Percentiles rank a stretch among this genome's conserved stretches.
phyloP scores from a whole-genome alignment of 257 asterid species.

The Solanum tarijense region DNA sequence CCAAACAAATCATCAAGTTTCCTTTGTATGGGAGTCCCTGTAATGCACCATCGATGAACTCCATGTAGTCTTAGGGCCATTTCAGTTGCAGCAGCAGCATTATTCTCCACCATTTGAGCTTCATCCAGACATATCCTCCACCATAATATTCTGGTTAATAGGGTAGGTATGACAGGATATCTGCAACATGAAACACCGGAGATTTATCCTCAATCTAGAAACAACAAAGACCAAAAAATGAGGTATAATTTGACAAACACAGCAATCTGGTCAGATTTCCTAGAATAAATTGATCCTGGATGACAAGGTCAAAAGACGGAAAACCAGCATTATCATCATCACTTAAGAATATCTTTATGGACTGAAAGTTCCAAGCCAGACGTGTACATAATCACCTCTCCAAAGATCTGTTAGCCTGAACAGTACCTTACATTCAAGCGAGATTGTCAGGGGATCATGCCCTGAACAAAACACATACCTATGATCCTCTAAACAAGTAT shows the following conservation, averaged over 20 bases:
- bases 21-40: slow-evolving; percentile 96
- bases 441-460: background rate
- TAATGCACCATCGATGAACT: slow-evolving; percentile 90
- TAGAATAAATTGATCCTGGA: background rate
- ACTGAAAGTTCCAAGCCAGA: background rate
- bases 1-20: slow-evolving; percentile 90
- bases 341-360: background rate
- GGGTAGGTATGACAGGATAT: slow-evolving; percentile 90
- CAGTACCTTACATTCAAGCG: background rate
- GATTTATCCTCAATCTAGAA: background rate
- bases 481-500: background rate
- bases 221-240: background rate
- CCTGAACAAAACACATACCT: background rate
- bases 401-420: background rate
- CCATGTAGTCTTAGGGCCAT: slow-evolving; percentile 86
- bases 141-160: slow-evolving; percentile 85
- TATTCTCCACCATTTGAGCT: slow-evolving; percentile 99
- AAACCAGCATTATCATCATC: background rate
- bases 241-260: background rate
- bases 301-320: background rate
- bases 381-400: background rate
- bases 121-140: slow-evolving; percentile 99
- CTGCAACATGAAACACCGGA: slow-evolving; percentile 29
- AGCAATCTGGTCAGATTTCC: background rate
- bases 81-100: slow-evolving; percentile 87